Conservation (phyloP, 2,329 filamentous ascomycete species). For the Neodidymelliopsis sp. region DNA sequence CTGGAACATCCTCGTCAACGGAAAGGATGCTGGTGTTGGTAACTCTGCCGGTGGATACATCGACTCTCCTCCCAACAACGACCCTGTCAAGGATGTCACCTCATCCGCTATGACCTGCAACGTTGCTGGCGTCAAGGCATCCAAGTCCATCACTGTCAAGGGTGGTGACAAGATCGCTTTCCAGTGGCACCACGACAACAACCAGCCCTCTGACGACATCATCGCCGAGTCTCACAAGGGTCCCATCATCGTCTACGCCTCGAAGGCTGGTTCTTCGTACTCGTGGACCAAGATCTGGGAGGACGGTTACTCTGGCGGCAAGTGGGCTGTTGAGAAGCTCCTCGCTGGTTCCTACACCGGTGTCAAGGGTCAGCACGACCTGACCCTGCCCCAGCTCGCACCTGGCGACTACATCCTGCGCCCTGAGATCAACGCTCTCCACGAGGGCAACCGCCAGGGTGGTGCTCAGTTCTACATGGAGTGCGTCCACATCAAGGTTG, state of each 20-base stretch:
- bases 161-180: constrained; percentile 56
- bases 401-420: constrained; percentile 54
- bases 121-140: constrained; percentile 38
- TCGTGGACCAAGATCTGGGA: constrained; percentile 59
- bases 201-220: constrained; percentile 57
- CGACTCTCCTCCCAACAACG: constrained; percentile 54
- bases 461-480: constrained; percentile 57
- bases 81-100: constrained; percentile 45
- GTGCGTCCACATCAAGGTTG: constrained; percentile 53
- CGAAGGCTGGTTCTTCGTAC: constrained; percentile 52
- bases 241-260: constrained; percentile 61
- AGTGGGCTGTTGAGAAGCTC: constrained; percentile 52
- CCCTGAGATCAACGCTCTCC: constrained; percentile 55
- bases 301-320: constrained; percentile 43
- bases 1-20: constrained; percentile 53
- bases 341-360: constrained; percentile 38
- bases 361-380: constrained; percentile 52
- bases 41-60: constrained; percentile 55
- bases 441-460: constrained; percentile 46
- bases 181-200: constrained; percentile 62
- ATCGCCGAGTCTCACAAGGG: constrained; percentile 61
- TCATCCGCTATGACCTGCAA: constrained; percentile 48
- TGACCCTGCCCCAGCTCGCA: constrained; percentile 52
- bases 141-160: constrained; percentile 56
- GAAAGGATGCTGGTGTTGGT: constrained; percentile 43